Evolutionary conservation across 345 rosid genomes (phyloP).

Genomic region (Aurinia saxatilis): DNA sequence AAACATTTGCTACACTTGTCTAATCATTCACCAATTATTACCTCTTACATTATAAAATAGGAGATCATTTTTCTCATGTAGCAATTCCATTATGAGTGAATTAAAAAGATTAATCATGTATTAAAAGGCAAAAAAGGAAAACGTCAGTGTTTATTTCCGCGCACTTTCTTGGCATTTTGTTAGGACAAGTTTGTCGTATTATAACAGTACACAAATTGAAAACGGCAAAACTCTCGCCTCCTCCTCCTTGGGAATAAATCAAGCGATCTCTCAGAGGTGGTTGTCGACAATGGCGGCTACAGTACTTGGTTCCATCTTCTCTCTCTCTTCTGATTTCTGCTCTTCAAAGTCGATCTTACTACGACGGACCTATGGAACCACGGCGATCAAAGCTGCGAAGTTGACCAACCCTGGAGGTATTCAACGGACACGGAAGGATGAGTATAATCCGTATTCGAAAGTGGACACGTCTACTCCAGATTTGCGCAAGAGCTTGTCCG

Average conservation of each 20-base stretch:
- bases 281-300: constrained; percentile 13
- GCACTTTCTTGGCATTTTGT: constrained; percentile 6
- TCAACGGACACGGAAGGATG: neutral
- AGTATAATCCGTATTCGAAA: constrained; percentile 11
- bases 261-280: neutral
- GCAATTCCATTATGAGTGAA: neutral
- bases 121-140: no score
- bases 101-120: neutral
- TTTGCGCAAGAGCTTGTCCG: constrained; percentile 30
- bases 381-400: neutral
- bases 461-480: constrained; percentile 18
- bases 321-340: neutral
- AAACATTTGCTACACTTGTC: no score
- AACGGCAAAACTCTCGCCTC: neutral
- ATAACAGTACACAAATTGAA: neutral
- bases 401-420: neutral
- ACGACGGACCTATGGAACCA: neutral
- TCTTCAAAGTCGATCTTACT: neutral
- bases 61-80: neutral
- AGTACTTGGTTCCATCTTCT: neutral
- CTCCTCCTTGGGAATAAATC: neutral
- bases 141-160: neutral
- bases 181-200: neutral
- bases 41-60: neutral
- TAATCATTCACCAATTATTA: neutral